These are phyloP conservation scores for Globisporangium rhizosaccharum DNA, from an alignment of 352 stramenopile species.

Conservation along the genomic window DNA sequence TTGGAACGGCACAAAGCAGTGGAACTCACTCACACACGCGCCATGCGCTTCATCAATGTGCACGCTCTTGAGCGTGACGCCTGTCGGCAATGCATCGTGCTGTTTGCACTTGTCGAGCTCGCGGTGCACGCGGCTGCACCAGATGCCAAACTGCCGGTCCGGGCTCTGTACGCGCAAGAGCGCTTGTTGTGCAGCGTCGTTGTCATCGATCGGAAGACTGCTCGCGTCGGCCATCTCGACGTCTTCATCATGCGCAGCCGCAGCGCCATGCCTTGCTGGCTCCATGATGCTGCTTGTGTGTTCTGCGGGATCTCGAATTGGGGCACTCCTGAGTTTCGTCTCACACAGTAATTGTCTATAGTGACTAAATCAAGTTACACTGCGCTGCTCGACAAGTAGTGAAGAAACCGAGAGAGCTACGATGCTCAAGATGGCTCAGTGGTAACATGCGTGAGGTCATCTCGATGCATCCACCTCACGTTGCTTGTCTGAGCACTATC, in stretches of 20 bases:
- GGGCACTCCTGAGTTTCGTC: too few relatives aligned
- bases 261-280: not conserved
- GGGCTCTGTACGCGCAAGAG: not conserved
- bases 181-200: slow-evolving; percentile 6
- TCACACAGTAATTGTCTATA: too few relatives aligned
- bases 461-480: too few relatives aligned
- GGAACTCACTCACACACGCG: slow-evolving; percentile 48
- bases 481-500: too few relatives aligned
- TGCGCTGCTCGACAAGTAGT: too few relatives aligned
- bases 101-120: slow-evolving; percentile 67
- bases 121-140: slow-evolving; percentile 60
- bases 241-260: slow-evolving; percentile 1
- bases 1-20: slow-evolving; percentile 73
- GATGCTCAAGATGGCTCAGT: too few relatives aligned
- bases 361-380: too few relatives aligned
- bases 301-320: too few relatives aligned
- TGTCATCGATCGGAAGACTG: not conserved
- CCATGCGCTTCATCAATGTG: slow-evolving; percentile 44
- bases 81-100: slow-evolving; percentile 21
- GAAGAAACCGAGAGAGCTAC: too few relatives aligned
- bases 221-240: slow-evolving; percentile 15
- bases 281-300: slow-evolving; percentile 1
- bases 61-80: slow-evolving; percentile 40
- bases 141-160: slow-evolving; percentile 60
- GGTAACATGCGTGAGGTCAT: too few relatives aligned